Percentiles rank a stretch among this genome's conserved stretches.
These are phyloP conservation scores for Metschnikowia matae DNA, from an alignment of 805 yeast genomes.

Conservation along the genomic window DNA sequence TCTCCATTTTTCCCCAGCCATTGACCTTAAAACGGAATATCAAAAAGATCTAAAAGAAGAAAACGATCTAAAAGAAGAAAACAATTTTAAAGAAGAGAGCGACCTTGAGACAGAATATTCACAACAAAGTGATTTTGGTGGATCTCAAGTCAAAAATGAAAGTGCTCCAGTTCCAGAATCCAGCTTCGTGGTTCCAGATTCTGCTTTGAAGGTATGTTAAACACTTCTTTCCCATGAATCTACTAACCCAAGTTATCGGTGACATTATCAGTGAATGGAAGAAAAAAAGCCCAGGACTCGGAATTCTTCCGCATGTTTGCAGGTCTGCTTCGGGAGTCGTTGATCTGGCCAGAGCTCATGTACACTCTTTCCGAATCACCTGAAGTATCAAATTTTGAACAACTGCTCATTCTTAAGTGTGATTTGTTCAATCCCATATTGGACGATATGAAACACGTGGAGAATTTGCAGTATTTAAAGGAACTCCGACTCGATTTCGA, in stretches of 20 bases:
- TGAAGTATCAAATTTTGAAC: not conserved
- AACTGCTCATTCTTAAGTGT: constrained; percentile 10
- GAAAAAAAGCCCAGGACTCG: constrained; percentile 5
- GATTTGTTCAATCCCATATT: constrained; percentile 11
- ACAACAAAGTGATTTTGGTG: not conserved
- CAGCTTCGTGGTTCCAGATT: not conserved
- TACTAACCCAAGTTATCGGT: constrained; percentile 9
- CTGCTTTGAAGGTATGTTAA: not conserved
- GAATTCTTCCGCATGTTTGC: constrained; percentile 9
- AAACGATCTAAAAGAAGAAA: too few relatives aligned
- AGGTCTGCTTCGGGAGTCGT: constrained; percentile 5
- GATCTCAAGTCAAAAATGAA: not conserved
- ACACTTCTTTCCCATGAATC: not conserved
- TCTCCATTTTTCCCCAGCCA: too few relatives aligned
- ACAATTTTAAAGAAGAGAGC: not conserved
- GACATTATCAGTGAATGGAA: constrained; percentile 11
- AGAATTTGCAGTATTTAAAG: constrained; percentile 8
- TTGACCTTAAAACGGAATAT: too few relatives aligned
- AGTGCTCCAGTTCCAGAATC: not conserved
- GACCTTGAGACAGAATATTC: not conserved
- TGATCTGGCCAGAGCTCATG: constrained; percentile 9
- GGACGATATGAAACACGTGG: constrained; percentile 10
- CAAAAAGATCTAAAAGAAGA: too few relatives aligned
- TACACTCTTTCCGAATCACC: constrained; percentile 1
- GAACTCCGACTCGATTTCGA: constrained; percentile 7